phyloP scores from a whole-genome alignment of 2,329 filamentous ascomycete genomes.

The Orbilia ellipsospora region DNA sequence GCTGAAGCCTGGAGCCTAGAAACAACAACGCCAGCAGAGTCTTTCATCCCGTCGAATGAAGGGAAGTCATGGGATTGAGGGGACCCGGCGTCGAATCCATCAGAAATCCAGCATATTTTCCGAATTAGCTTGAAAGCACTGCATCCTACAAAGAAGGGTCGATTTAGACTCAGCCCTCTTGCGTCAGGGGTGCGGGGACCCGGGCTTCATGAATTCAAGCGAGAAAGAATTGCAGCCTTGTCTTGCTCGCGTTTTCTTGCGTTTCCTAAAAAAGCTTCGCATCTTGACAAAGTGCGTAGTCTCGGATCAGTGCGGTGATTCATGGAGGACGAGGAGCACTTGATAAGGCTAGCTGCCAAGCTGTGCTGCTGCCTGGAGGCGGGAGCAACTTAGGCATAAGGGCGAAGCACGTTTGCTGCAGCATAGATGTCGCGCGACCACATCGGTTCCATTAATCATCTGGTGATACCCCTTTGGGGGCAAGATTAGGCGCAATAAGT shows the following conservation, averaged over 20 bases:
- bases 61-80: slow-evolving; percentile 7
- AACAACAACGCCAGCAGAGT: slow-evolving; percentile 31
- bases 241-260: slow-evolving; percentile 25
- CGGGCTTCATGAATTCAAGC: slow-evolving; percentile 1
- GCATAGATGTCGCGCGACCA: too few relatives aligned
- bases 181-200: too few relatives aligned
- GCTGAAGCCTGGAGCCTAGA: slow-evolving; percentile 25
- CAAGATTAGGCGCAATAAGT: too few relatives aligned
- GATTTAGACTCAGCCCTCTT: not conserved
- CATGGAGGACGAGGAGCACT: not conserved
- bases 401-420: too few relatives aligned
- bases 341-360: too few relatives aligned
- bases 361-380: too few relatives aligned
- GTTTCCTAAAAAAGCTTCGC: slow-evolving; percentile 1
- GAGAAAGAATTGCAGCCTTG: slow-evolving; percentile 26
- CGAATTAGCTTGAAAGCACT: too few relatives aligned
- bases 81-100: slow-evolving; percentile 6
- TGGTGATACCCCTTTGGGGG: too few relatives aligned
- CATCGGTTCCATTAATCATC: too few relatives aligned
- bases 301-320: not conserved
- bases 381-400: too few relatives aligned
- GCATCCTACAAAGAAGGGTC: not conserved
- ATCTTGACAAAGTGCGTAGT: too few relatives aligned
- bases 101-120: not conserved
- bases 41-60: not conserved